Percentiles rank a stretch among this genome's conserved stretches.
Conservation (phyloP, 2,329 filamentous ascomycete genomes). For the Arthrobotrys musiformis region DNA sequence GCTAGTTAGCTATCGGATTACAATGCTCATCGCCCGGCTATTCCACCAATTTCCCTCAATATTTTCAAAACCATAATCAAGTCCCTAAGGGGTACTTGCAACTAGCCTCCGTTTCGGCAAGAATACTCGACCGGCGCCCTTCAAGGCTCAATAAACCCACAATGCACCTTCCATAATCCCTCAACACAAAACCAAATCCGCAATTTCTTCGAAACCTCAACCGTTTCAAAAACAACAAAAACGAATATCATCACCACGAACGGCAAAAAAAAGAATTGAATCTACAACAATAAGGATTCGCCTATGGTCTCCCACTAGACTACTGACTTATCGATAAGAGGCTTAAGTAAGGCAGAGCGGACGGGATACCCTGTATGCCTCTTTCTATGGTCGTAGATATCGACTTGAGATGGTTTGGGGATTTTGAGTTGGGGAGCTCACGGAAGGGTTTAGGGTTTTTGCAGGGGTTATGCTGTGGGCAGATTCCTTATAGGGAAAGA, state of each 20-base stretch:
- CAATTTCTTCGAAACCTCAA: background rate
- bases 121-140: no score
- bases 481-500: background rate
- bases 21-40: no score
- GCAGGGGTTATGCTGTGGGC: background rate
- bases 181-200: no score
- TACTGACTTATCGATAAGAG: constrained; percentile 36
- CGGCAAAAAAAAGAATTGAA: constrained; percentile 7
- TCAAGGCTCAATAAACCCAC: no score
- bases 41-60: no score
- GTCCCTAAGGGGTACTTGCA: no score
- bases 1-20: no score
- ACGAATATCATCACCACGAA: no score
- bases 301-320: constrained; percentile 14
- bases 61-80: no score
- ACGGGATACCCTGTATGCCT: constrained; percentile 17
- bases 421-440: background rate
- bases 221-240: background rate
- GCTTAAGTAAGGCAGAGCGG: constrained; percentile 18
- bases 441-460: background rate
- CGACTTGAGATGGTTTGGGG: background rate
- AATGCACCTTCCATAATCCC: no score
- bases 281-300: constrained; percentile 12
- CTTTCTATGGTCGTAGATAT: constrained; percentile 20
- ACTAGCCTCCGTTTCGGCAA: no score